These are phyloP conservation scores for Angomonas deanei DNA, from an alignment of 208 protist species.

Conservation along the genomic window DNA sequence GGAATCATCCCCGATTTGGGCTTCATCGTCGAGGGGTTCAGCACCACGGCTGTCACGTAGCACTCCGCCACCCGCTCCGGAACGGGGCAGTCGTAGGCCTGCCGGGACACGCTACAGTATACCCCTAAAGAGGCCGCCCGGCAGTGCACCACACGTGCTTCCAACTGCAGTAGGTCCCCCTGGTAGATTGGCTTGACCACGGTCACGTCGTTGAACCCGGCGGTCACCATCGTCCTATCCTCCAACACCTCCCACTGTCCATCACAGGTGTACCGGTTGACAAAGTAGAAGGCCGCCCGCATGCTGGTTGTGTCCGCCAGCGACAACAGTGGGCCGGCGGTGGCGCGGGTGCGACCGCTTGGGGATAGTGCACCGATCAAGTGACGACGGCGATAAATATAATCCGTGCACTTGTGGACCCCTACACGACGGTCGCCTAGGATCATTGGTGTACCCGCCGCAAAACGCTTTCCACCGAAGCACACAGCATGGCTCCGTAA, in stretches of 20 bases:
- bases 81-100: conserved; percentile 24
- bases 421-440: conserved; percentile 9
- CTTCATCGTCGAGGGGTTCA: conserved; percentile 11
- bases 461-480: no score
- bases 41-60: conserved; percentile 31
- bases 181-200: conserved; percentile 37
- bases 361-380: no score
- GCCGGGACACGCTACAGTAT: conserved; percentile 24
- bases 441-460: no score
- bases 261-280: conserved; percentile 1
- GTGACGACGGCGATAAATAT: conserved; percentile 5
- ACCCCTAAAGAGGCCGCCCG: conserved; percentile 34
- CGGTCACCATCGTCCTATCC: conserved; percentile 30
- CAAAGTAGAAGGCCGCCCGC: conserved; percentile 1
- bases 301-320: conserved; percentile 20
- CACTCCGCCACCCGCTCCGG: conserved; percentile 19
- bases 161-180: conserved; percentile 38
- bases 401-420: conserved; percentile 8
- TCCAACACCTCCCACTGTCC: conserved; percentile 1
- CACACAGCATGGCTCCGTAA: no score
- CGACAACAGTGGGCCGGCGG: conserved; percentile 29
- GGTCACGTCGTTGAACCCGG: conserved; percentile 46
- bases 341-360: conserved; percentile 13
- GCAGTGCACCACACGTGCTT: conserved; percentile 22
- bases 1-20: conserved; percentile 16